Conservation (phyloP, 139 green algal species). For the Eudorina sp. region DNA sequence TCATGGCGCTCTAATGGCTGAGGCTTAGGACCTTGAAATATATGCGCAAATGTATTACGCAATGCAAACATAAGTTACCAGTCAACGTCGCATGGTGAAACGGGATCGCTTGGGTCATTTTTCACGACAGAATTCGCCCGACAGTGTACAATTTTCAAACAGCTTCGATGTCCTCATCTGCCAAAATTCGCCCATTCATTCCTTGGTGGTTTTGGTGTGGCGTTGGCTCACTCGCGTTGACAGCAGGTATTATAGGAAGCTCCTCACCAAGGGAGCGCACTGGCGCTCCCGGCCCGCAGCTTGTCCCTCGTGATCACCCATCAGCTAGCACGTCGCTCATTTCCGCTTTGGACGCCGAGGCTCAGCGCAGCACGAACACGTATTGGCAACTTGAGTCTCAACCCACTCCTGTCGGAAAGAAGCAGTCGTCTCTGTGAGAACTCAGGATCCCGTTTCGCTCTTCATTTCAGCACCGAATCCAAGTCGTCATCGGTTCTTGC, state of each 20-base stretch:
- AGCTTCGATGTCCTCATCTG: too few relatives aligned
- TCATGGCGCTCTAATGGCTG: too few relatives aligned
- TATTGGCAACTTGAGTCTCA: not conserved
- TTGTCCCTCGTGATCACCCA: conserved; percentile 30
- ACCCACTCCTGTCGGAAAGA: too few relatives aligned
- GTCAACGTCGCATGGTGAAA: too few relatives aligned
- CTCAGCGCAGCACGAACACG: not conserved
- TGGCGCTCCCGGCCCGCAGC: not conserved
- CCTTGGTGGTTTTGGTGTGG: conserved; percentile 8
- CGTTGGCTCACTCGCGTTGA: not conserved
- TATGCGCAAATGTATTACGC: too few relatives aligned
- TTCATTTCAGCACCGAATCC: not conserved
- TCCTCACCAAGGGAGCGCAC: not conserved
- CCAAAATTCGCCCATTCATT: not conserved
- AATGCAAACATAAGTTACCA: too few relatives aligned
- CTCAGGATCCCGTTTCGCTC: too few relatives aligned
- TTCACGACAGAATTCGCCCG: too few relatives aligned
- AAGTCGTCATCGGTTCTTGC: not conserved
- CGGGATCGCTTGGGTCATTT: too few relatives aligned
- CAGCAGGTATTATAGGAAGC: not conserved
- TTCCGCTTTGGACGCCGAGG: conserved; percentile 14
- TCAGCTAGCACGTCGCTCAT: not conserved
- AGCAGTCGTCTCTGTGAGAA: too few relatives aligned
- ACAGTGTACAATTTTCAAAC: too few relatives aligned
- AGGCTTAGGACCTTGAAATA: too few relatives aligned